Percentiles rank a stretch among this genome's conserved stretches.
Conservation (phyloP, 768 basidiomycete genomes). For the Termitomyces eurrhizus region DNA sequence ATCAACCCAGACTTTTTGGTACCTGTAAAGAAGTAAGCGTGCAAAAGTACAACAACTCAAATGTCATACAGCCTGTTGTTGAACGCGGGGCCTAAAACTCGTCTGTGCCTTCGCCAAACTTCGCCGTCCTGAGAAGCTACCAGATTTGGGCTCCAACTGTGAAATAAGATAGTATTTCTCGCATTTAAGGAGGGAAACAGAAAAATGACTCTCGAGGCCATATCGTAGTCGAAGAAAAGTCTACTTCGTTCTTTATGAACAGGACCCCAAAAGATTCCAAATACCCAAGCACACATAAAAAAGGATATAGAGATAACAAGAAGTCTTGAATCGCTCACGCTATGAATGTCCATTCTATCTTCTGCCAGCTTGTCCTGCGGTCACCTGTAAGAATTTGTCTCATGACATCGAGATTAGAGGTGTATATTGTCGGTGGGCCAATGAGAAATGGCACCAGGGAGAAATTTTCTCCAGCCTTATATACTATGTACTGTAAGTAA, state of each 20-base stretch:
- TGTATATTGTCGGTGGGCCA: slow-evolving; percentile 33
- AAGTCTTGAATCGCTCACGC: neutral
- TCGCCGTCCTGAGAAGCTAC: slow-evolving; percentile 26
- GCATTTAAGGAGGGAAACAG: neutral
- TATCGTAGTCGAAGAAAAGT: neutral
- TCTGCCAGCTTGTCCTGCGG: slow-evolving; percentile 32
- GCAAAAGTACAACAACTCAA: neutral
- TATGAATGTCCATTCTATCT: slow-evolving; percentile 21
- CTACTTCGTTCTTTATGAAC: neutral
- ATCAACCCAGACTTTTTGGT: slow-evolving; percentile 29
- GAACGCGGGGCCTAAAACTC: slow-evolving; percentile 41
- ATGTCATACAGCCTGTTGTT: slow-evolving; percentile 30
- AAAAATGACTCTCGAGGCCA: neutral
- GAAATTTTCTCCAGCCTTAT: slow-evolving; percentile 32
- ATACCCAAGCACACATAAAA: neutral
- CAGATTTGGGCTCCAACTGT: slow-evolving; percentile 9
- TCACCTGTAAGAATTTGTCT: slow-evolving; percentile 37
- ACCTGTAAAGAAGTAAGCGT: slow-evolving; percentile 16
- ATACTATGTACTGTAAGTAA: slow-evolving; percentile 20
- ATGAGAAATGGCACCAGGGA: slow-evolving; percentile 34
- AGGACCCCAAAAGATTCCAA: neutral
- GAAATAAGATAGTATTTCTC: neutral
- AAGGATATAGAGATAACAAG: neutral
- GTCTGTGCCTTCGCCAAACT: slow-evolving; percentile 40
- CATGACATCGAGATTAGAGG: slow-evolving; percentile 42